A percentile compares a stretch with the other conserved stretches of the same genome.
These are phyloP conservation scores for Oryza punctata DNA, from an alignment of 176 grass and related monocot genomes.

Conservation along the genomic window DNA sequence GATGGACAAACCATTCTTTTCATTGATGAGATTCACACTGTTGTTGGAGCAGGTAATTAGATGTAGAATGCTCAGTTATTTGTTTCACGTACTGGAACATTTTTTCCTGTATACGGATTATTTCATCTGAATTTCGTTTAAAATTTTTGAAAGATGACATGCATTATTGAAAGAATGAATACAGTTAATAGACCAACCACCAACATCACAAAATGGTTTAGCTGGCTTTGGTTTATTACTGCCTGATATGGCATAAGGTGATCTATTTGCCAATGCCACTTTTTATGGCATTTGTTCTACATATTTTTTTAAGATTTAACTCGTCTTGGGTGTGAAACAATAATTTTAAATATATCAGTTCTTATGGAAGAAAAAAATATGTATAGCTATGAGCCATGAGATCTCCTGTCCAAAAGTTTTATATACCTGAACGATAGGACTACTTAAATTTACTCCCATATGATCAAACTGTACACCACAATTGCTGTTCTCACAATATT, in stretches of 20 bases:
- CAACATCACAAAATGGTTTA: not conserved
- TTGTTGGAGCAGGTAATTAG: slow-evolving; percentile 90
- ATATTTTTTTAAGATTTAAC: not conserved
- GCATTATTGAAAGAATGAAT: not conserved
- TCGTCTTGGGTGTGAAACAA: not conserved
- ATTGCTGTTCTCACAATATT: not conserved
- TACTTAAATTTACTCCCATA: too few relatives aligned
- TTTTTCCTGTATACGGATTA: not conserved
- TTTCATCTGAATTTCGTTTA: not conserved
- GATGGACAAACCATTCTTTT: slow-evolving; percentile 92
- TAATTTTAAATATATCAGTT: not conserved
- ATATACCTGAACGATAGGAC: too few relatives aligned
- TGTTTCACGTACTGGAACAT: not conserved
- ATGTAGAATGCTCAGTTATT: slow-evolving; percentile 21
- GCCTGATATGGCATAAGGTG: not conserved
- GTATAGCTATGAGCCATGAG: too few relatives aligned
- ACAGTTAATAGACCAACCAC: not conserved
- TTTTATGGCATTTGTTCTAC: not conserved
- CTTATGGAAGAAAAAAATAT: too few relatives aligned
- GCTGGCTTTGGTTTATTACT: not conserved
- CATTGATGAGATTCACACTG: slow-evolving; percentile 99
- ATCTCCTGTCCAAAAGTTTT: too few relatives aligned
- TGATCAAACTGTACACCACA: not conserved
- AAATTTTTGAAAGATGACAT: not conserved
- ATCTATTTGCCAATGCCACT: not conserved